Conservation (phyloP, 2,329 filamentous ascomycete species). For the Trichoderma polysporum region DNA sequence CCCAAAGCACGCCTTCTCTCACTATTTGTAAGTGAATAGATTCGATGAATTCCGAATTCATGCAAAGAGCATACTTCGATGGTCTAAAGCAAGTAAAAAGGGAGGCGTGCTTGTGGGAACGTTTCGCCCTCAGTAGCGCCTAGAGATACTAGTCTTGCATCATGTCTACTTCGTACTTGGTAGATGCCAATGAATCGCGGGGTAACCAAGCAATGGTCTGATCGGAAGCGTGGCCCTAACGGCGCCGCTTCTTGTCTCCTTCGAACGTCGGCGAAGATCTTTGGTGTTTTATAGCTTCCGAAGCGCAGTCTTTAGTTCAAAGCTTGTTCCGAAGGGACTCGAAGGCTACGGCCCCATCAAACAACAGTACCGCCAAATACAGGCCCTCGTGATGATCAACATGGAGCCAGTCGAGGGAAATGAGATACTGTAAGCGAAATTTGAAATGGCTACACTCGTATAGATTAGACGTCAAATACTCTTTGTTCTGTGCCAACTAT, state of each 20-base stretch:
- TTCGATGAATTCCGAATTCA: not conserved
- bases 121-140: not conserved
- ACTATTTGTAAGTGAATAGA: not conserved
- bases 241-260: not conserved
- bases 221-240: not conserved
- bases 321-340: slow-evolving; percentile 2
- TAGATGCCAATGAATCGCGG: not conserved
- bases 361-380: not conserved
- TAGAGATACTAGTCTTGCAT: not conserved
- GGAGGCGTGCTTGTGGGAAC: no score
- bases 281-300: not conserved
- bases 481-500: not conserved
- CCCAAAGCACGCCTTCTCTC: not conserved
- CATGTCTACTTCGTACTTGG: no score
- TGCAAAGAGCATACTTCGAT: not conserved
- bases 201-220: not conserved
- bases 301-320: not conserved
- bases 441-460: not conserved
- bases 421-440: not conserved
- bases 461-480: not conserved
- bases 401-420: not conserved
- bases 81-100: not conserved
- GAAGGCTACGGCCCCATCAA: not conserved
- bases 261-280: not conserved
- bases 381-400: not conserved